Conservation (phyloP, 2,329 filamentous ascomycete genomes). For the Alternaria arbusti region DNA sequence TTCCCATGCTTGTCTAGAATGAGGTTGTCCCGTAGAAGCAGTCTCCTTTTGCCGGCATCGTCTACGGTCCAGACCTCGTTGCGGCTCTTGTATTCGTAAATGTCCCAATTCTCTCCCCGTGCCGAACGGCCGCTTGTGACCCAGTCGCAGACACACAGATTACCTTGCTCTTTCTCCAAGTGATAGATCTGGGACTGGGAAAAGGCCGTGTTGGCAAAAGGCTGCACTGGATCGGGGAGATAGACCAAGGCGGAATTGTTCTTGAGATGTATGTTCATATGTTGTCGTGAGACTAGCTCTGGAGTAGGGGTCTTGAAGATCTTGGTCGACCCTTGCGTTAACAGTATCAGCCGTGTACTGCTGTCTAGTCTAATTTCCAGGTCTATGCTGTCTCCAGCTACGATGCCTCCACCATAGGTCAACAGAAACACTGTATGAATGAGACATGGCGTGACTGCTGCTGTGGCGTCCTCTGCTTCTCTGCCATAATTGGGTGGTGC, state of each 20-base stretch:
- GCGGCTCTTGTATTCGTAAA: constrained; percentile 77
- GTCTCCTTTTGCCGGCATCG: constrained; percentile 54
- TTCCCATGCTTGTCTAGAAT: constrained; percentile 65
- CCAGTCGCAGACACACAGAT: constrained; percentile 89
- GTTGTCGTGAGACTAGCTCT: constrained; percentile 54
- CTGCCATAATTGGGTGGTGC: constrained; percentile 56
- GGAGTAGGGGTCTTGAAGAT: constrained; percentile 79
- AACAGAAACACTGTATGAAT: constrained; percentile 83
- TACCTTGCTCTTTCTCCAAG: constrained; percentile 53
- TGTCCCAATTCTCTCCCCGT: constrained; percentile 86
- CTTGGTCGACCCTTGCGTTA: constrained; percentile 84
- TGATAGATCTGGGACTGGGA: constrained; percentile 83
- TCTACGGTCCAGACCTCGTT: constrained; percentile 80
- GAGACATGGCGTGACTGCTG: constrained; percentile 53
- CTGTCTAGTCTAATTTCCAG: constrained; percentile 71
- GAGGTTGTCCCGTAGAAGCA: constrained; percentile 86
- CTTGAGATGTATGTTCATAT: constrained; percentile 57
- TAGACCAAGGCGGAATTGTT: constrained; percentile 63
- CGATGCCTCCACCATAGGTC: constrained; percentile 92
- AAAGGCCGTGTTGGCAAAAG: constrained; percentile 84
- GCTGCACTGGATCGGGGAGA: constrained; percentile 91
- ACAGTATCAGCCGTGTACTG: constrained; percentile 67
- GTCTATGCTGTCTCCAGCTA: constrained; percentile 83
- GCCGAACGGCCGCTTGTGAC: constrained; percentile 86
- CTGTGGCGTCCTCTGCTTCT: not conserved